Evolutionary conservation across 306 rosid genomes (phyloP), one percentile per base, ranked within the genome.

Genomic region (Lablab purpureus): DNA sequence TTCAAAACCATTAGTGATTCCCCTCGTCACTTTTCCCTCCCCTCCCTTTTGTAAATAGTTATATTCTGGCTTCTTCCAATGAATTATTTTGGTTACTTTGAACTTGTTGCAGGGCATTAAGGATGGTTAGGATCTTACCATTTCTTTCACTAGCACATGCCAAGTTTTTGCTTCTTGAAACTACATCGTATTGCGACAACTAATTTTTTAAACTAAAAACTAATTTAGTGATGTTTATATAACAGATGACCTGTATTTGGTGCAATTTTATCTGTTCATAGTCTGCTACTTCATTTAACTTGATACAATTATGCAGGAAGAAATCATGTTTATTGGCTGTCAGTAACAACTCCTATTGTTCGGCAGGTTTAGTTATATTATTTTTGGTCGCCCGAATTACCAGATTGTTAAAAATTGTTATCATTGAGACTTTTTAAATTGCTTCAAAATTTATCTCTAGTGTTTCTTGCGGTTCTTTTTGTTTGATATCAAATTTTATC

Each of bases 261-360:
- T 55, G 30, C 19, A 71, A 51, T 8, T 12, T 49, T 34, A 12
- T 58, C 13, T 25, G n/a, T 1, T 10, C 51, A 62, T 5, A 34
- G 62, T 56, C 30, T 70, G 76, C 45, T 30, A 49, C 55, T 17
- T 71, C 62, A 14, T 45, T 56, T 69, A 18, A 28, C 71, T 14
- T 69, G 60, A 28, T 76, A 51, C 19, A 40, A 22, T 76, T 83
- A 41, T 86, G 86, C 80, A 84, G 86, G 87, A 86, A 22, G 46
- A 80, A 66, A 78, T 84, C 78, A 74, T 64, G 69, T 84, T 76
- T 82, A 75, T 55, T 41, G 80, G 73, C 86, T 49, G 73, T 72
- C 83, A 34, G 78, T 84, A 74, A 73, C 85, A 21, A 74, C 79
- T 80, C 68, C 74, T n/a, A 56, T 75, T 80, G 76, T 85, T 19